phyloP scores from a whole-genome alignment of 345 rosid genomes.

The Firmiana major region DNA sequence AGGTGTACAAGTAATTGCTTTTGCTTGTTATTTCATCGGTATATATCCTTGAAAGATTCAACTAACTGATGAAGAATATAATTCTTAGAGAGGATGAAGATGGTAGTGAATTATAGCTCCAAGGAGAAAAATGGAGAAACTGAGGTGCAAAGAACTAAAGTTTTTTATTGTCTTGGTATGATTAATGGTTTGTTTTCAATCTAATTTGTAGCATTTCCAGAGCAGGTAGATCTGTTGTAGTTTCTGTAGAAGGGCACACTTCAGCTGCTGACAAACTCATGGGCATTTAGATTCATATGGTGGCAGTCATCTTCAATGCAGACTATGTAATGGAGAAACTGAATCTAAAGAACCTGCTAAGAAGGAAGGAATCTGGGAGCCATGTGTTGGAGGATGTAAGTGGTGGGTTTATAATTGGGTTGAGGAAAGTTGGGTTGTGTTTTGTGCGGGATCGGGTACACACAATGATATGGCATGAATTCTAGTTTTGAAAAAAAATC shows the following conservation, averaged over 20 bases:
- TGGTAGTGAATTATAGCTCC: background rate
- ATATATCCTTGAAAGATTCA: background rate
- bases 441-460: too few species aligned
- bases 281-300: background rate
- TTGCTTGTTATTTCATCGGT: background rate
- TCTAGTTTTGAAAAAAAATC: too few species aligned
- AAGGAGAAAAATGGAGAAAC: background rate
- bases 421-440: too few species aligned
- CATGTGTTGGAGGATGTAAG: too few species aligned
- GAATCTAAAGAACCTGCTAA: background rate
- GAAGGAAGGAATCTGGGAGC: background rate
- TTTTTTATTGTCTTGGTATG: background rate
- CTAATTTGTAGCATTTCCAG: too few species aligned
- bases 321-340: background rate
- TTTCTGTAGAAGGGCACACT: background rate
- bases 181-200: background rate
- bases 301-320: background rate
- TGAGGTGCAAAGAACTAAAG: background rate
- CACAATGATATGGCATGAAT: too few species aligned
- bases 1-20: background rate
- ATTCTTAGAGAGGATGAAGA: background rate
- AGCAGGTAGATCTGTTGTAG: too few species aligned
- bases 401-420: too few species aligned
- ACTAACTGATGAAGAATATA: background rate
- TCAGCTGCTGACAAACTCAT: background rate